Percentiles rank a stretch among this genome's conserved stretches.
Evolutionary conservation across 163 green algal species (phyloP).

Genomic region (Scenedesmus sp.): DNA sequence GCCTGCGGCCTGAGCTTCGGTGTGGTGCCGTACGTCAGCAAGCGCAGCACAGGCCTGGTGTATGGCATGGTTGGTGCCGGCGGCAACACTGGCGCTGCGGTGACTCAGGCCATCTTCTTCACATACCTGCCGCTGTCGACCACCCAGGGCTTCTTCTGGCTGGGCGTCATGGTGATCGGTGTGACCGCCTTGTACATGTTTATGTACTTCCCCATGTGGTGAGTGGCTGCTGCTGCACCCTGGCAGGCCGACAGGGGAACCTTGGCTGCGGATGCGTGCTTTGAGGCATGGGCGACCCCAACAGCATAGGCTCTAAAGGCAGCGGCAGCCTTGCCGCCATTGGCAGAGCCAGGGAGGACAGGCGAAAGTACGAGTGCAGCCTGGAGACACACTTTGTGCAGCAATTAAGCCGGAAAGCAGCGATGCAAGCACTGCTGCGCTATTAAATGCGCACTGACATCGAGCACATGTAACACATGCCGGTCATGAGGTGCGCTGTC

Average conservation of each 20-base stretch:
- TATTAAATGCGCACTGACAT: no score
- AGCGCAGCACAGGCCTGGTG: conserved; percentile 87
- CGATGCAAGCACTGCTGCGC: no score
- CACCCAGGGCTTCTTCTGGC: conserved; percentile 72
- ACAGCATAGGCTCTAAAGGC: no score
- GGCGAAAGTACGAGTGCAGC: no score
- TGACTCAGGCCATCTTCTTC: conserved; percentile 90
- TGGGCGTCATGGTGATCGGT: conserved; percentile 85
- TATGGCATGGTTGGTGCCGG: conserved; percentile 93
- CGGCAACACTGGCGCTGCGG: conserved; percentile 84
- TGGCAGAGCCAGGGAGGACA: no score
- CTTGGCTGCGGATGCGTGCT: background rate
- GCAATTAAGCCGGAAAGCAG: no score
- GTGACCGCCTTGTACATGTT: conserved; percentile 76
- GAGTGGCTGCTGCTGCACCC: conserved; percentile 35
- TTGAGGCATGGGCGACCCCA: no score
- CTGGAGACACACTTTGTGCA: no score
- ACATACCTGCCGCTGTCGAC: conserved; percentile 61
- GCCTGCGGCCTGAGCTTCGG: conserved; percentile 83
- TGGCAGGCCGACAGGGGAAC: no score
- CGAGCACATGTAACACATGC: no score
- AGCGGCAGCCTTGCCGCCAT: no score
- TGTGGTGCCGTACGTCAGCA: conserved; percentile 93
- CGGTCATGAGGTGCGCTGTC: no score
- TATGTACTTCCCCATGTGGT: conserved; percentile 91